Base-by-base conservation (phyloP, 495 filamentous ascomycete genomes). In the Evansstolkia leycettana region DNA sequence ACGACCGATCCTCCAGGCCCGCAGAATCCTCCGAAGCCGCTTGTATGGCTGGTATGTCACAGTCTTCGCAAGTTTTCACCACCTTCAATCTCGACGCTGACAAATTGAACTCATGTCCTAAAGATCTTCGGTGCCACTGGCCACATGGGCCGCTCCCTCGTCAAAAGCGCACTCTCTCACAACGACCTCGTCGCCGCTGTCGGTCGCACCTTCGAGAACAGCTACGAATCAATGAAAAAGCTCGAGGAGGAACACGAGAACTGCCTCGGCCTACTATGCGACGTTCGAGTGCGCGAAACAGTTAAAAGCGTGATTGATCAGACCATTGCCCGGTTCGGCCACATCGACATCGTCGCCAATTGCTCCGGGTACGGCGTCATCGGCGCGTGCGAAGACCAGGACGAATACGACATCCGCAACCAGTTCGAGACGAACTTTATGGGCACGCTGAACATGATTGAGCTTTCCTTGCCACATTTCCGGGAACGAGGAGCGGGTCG, bases 341-440 rank as follows among this genome's bases (percentile, higher is more conserved):
- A 75, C 37, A 70, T 94, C 31, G 90, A 95, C 55, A 73, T 92
- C 34, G 80, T 98, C 32, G 86, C 76, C 45, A 98, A 98, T 53
- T 94, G 82, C 57, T 81, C 81, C 19, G 82, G 82, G 23, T 92
- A 90, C 60, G 90, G 89, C 33, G 84, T 98, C 23, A 93, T 96
- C 45, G 89, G 84, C 18, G 80, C 89, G 2, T 94, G 86, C 60
- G 90, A 98, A 60, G 90, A 95, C 62, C 90, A 96, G 59, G 85
- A 93, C 58, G 84, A 90, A 47, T 78, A 83, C 54, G 89, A 96
- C 45, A 78, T 98, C 42, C 80, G 85, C 40, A 90, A 89, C 51
- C 89, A 96, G 55, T 95, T 96, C 58, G 82, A 89, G 59, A 95
- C 87, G 19, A 98, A 98, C 54, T 92, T 94, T 62, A 85, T 87